A percentile compares a stretch with the other conserved stretches of the same genome.
phyloP scores from a whole-genome alignment of 2,329 filamentous ascomycete species.

The Ascochyta pisi region DNA sequence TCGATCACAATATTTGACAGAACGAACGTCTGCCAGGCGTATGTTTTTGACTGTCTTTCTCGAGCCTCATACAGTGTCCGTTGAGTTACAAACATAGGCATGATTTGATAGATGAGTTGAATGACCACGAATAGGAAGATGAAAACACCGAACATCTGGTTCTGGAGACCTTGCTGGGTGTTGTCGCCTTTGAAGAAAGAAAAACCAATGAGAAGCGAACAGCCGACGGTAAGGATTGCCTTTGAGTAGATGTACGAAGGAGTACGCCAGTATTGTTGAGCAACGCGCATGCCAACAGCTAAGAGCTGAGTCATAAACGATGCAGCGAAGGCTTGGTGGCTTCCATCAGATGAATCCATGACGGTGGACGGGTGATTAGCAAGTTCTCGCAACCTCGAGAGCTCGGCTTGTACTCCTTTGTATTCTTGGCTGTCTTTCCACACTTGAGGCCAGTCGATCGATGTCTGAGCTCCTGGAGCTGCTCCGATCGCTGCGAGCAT shows the following conservation, averaged over 20 bases:
- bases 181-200: conserved; percentile 51
- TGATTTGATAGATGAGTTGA: conserved; percentile 55
- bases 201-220: conserved; percentile 48
- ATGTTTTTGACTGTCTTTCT: conserved; percentile 69
- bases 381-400: conserved; percentile 50
- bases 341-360: conserved; percentile 54
- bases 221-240: conserved; percentile 34
- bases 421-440: conserved; percentile 45
- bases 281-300: conserved; percentile 51
- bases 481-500: conserved; percentile 64
- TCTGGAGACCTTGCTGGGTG: conserved; percentile 54
- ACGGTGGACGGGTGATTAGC: conserved; percentile 36
- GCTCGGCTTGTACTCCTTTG: conserved; percentile 43
- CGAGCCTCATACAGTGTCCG: conserved; percentile 65
- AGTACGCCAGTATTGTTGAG: conserved; percentile 57
- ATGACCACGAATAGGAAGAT: conserved; percentile 55
- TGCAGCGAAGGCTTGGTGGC: conserved; percentile 53
- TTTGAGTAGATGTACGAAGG: conserved; percentile 54
- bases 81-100: conserved; percentile 64
- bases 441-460: conserved; percentile 51
- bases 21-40: conserved; percentile 77
- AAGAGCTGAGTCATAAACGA: conserved; percentile 44
- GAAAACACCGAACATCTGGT: conserved; percentile 59
- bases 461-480: conserved; percentile 32
- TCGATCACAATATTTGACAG: conserved; percentile 74